Conservation (phyloP, 129 eudicot species). For the Chrysanthemum lavandulifolium region DNA sequence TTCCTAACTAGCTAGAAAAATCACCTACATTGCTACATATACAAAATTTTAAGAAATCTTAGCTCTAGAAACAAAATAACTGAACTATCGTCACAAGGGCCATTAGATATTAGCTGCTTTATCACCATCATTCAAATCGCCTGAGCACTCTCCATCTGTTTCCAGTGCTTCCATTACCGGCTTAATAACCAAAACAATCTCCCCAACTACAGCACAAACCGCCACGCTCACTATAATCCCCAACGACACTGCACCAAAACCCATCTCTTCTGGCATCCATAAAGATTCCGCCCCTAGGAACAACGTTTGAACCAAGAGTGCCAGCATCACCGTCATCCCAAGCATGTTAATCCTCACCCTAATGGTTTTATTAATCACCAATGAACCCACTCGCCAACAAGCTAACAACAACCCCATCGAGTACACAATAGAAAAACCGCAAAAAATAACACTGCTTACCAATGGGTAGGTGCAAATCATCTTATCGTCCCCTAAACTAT, state of each 20-base stretch:
- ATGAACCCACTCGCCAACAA: constrained; percentile 52
- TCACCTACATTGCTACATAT: neutral
- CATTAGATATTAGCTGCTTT: constrained; percentile 1
- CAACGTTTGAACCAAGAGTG: constrained; percentile 9
- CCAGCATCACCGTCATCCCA: constrained; percentile 37
- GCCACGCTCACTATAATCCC: constrained; percentile 36
- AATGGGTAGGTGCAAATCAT: constrained; percentile 59
- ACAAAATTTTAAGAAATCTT: neutral
- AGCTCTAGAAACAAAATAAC: neutral
- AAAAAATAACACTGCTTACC: constrained; percentile 38
- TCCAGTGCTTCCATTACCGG: constrained; percentile 58
- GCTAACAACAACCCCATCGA: constrained; percentile 42
- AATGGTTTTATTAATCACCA: constrained; percentile 61
- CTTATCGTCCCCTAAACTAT: constrained; percentile 21
- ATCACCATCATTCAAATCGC: constrained; percentile 15
- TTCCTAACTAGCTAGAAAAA: neutral
- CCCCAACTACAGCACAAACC: constrained; percentile 42
- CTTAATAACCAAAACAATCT: constrained; percentile 52
- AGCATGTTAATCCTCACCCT: constrained; percentile 40
- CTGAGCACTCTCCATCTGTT: constrained; percentile 22
- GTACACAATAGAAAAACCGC: constrained; percentile 47
- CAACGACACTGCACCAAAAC: constrained; percentile 24
- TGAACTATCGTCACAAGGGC: constrained; percentile 3
- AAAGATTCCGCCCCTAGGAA: neutral
- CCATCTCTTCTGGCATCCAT: neutral